A percentile compares a stretch with the other conserved stretches of the same genome.
phyloP scores from a whole-genome alignment of 2,329 filamentous ascomycete genomes.

The Claviceps sp. region DNA sequence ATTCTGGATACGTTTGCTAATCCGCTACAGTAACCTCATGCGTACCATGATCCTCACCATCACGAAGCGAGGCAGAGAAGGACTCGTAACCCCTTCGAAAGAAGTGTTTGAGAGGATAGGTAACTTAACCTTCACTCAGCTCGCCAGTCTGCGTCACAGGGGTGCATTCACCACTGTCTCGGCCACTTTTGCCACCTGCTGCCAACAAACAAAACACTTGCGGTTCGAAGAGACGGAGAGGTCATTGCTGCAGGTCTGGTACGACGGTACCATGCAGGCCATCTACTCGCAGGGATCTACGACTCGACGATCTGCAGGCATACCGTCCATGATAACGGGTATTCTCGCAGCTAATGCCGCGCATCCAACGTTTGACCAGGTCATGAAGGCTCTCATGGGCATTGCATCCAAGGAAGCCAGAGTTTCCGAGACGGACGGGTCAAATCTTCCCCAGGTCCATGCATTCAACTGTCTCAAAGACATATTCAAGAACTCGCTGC shows the following conservation, averaged over 20 bases:
- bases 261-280: conserved; percentile 53
- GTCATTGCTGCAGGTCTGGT: conserved; percentile 53
- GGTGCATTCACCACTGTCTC: conserved; percentile 91
- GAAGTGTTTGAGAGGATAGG: conserved; percentile 54
- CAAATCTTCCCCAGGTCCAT: conserved; percentile 78
- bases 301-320: conserved; percentile 81
- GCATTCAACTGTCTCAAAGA: conserved; percentile 89
- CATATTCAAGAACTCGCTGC: conserved; percentile 70
- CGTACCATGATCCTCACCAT: conserved; percentile 45
- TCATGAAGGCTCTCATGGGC: conserved; percentile 47
- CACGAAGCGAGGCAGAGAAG: conserved; percentile 30
- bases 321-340: conserved; percentile 75
- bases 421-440: conserved; percentile 44
- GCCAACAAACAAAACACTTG: conserved; percentile 45
- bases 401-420: conserved; percentile 43
- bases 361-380: conserved; percentile 47
- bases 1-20: not conserved
- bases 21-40: conserved; percentile 50
- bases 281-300: conserved; percentile 68
- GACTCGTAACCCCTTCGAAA: conserved; percentile 32
- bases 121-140: conserved; percentile 63
- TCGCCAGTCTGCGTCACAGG: conserved; percentile 72
- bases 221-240: conserved; percentile 20
- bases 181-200: conserved; percentile 73
- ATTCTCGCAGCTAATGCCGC: conserved; percentile 55